Evolutionary conservation across 805 yeast genomes (phyloP), one percentile per base, ranked within the genome.

Genomic region (Vanderwaltozyma tropicalis): DNA sequence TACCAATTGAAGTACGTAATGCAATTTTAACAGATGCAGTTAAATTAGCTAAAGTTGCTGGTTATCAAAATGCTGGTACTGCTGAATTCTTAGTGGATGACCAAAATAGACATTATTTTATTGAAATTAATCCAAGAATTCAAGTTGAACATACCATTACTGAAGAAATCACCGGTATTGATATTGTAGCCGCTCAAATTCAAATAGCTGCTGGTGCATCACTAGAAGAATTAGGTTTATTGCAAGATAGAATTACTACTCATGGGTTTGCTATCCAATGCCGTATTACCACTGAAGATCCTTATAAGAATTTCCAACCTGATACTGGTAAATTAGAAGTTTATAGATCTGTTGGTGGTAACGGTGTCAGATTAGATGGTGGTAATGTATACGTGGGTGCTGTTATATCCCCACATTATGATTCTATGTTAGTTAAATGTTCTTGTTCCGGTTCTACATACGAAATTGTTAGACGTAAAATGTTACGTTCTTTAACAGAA

Each of bases 91-190:
- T 89, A 50, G 97, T 89, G 46, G 98, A 89, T 62, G 70, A 69
- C 48, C 86, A 86, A 67, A 82, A 86, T 71, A 78, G 97, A 64
- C 98, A 89, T 64, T 89, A 89, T 68, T 89, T 89, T 61, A 89
- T 89, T 61, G 98, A 89, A 68, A 89, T 89, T 68, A 92, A 92
- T 70, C 98, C 98, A 47, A 80, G 98, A 71, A 89, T 76, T 55
- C 98, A 89, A 69, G 97, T 92, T 43, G 98, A 89, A 71, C 98
- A 89, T 67, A 89, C 98, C 36, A 92, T 89, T 64, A 88, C 97
- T 39, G 98, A 89, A 68, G 98, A 89, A 67, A 92, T 89, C 61
- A 92, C 98, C 11, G 98, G 98, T 49, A 92, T 89, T 44, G 98
- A 89, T 66, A 71, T 89, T 47, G 97, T 89, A 27, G 95, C 97